Base-by-base conservation (phyloP, 495 filamentous ascomycete genomes). In the Penicillium nucicola region DNA sequence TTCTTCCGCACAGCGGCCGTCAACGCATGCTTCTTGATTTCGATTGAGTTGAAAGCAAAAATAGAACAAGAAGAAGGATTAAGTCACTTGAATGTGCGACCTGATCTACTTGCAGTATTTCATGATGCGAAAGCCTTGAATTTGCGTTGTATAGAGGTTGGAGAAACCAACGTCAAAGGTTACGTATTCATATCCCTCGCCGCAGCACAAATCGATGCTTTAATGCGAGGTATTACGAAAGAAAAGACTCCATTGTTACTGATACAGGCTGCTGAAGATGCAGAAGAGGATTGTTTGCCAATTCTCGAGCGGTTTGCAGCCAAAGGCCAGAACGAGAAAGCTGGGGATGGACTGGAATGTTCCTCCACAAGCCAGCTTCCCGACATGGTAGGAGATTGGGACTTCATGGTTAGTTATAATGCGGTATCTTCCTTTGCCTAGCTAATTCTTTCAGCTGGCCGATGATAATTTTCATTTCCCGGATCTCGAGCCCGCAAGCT, bases 111-210 rank as follows among this genome's bases (percentile, higher is more conserved):
- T 2, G 45, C 62, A 2, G 64, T 79, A 3, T 7, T 84, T 3
- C 58, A 71, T 0, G 72, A 83, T 20, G 70, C 74, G 0, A 70
- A 69, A 33, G 43, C 43, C 4, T 83, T 75, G 75, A 28, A 45
- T 0, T 58, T 77, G 57, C 49, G 50, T 9, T 65, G 61, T 28
- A 68, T 84, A 4, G 38, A 69, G 33, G 67, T 65, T 2, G 82
- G 81, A 3, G 77, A 83, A 59, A 81, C 75, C 0, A 84, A 82
- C 52, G 65, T 77, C n/a, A 84, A 84, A 50, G 77, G 74, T 1
- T 77, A 77, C 36, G 34, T 85, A 20, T 60, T 83, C 20, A 53
- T 62, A 0, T 48, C 51, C 3, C 46, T 78, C 5, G 42, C 83
- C 0, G 23, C 49, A 4, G 72, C 72, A 4, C 73, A 80, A 40